Evolutionary conservation across 2,329 filamentous ascomycete genomes (phyloP).

Genomic region (Endocalyx cinctus): DNA sequence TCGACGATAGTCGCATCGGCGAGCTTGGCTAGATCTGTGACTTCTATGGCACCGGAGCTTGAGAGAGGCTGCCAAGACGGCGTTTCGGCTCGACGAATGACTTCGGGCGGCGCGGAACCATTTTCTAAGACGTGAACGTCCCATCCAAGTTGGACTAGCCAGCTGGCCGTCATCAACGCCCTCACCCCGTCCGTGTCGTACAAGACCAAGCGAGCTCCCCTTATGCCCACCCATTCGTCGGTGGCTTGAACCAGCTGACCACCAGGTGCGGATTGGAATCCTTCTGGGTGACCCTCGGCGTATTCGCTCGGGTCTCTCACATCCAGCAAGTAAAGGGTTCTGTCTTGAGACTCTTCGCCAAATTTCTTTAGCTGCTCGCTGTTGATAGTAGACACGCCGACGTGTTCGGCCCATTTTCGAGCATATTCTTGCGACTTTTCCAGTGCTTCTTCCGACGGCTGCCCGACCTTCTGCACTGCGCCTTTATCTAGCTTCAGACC

Average conservation of each 20-base stretch:
- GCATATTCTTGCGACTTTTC: neutral
- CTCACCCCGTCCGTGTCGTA: constrained; percentile 1
- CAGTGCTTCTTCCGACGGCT: neutral
- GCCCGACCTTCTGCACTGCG: neutral
- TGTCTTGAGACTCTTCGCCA: neutral
- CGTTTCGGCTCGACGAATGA: neutral
- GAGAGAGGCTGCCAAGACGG: neutral
- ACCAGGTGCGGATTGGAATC: neutral
- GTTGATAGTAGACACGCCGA: neutral
- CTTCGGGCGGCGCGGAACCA: neutral
- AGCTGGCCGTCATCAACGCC: neutral
- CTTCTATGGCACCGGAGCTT: neutral
- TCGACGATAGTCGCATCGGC: constrained; percentile 1
- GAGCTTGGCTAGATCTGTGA: neutral
- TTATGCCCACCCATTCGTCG: constrained; percentile 1
- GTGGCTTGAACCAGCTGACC: constrained; percentile 1
- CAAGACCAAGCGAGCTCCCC: constrained; percentile 1
- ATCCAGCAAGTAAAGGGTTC: neutral
- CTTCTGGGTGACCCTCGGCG: neutral
- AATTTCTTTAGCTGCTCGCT: neutral
- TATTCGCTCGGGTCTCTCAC: neutral
- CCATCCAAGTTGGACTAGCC: constrained; percentile 1
- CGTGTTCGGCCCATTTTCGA: neutral
- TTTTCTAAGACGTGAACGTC: neutral
- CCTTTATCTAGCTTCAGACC: neutral